Base-by-base conservation (phyloP, 305 asterid species). In the Petunia hybrid region DNA sequence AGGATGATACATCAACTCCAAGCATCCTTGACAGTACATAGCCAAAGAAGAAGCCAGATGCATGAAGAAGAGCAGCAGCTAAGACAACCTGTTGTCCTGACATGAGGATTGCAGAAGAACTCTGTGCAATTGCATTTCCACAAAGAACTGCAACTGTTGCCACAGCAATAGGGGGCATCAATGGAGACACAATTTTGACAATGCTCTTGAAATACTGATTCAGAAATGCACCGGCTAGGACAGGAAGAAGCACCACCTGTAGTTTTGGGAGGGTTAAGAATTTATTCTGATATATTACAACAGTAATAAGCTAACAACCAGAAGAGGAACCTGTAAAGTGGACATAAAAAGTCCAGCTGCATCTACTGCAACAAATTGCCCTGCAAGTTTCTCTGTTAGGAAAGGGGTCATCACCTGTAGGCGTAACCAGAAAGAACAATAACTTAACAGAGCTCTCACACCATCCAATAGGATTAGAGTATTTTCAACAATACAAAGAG, bases 201-300 rank as follows among this genome's bases (percentile, higher is more conserved):
- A 90, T 68, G 78, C 93, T 46, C 76, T 85, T 86, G 90, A 95
- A 95, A 82, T 93, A 95, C 77, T 92, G 93, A 82, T 95, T 93
- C 12, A 95, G 90, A 85, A 95, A 95, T 67, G 99, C 98, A 6
- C 98, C 99, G 4, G 85, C 94, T 81, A 95, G 78, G 78, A 95
- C 98, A 1, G 99, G 99, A 73, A 95, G 96, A 81, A 95, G 97
- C 83, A 95, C 98, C 59, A 95, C 97, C 99, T 93, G 86, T 42
- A 63, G 59, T 51, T 75, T 16, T 48, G 77, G 55, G 41, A 42
- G 16, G 55, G 80, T 69, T 35, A 6, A 55, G 5, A 56, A 5
- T 41, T 5, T 59, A 13, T 56, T 57, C 2, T 56, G 41, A 60
- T 5, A 42, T 38, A 45, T 51, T 60, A 74, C 38, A 35, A 22